phyloP scores from a whole-genome alignment of 75 land plant species.

The Cupressus sempervirens region DNA sequence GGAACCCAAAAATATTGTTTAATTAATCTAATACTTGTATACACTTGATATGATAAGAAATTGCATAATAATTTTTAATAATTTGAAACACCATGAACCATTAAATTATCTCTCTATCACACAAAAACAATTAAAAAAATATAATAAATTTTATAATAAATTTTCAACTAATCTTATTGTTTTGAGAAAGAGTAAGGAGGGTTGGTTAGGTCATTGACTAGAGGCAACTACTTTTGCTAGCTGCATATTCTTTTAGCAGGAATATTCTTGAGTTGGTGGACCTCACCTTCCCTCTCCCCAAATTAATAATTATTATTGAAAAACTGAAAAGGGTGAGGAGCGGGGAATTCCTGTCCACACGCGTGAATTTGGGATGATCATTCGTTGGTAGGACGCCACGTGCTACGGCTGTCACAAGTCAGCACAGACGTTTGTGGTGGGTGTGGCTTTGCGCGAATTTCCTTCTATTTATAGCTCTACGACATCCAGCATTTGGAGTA shows the following conservation, averaged over 20 bases:
- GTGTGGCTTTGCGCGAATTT: background rate
- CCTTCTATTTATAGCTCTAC: background rate
- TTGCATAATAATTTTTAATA: too few species aligned
- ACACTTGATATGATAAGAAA: too few species aligned
- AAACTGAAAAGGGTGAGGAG: background rate
- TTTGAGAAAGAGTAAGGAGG: background rate
- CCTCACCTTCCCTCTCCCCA: background rate
- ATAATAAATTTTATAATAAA: too few species aligned
- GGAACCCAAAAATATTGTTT: too few species aligned
- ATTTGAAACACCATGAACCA: too few species aligned
- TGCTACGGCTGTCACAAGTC: background rate
- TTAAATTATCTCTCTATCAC: too few species aligned
- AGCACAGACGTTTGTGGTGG: background rate
- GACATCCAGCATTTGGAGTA: background rate
- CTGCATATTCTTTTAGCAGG: background rate
- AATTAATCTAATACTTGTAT: too few species aligned
- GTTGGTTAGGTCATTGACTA: background rate
- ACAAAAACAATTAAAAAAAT: too few species aligned
- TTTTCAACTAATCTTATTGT: too few species aligned
- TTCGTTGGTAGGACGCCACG: slow-evolving; percentile 1
- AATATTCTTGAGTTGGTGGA: background rate
- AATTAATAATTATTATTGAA: background rate
- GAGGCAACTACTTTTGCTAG: background rate
- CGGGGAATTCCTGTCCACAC: background rate
- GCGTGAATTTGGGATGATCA: background rate